Conservation (phyloP, 1,139 yeast species). For the Saccharomycopsis hybrid region DNA sequence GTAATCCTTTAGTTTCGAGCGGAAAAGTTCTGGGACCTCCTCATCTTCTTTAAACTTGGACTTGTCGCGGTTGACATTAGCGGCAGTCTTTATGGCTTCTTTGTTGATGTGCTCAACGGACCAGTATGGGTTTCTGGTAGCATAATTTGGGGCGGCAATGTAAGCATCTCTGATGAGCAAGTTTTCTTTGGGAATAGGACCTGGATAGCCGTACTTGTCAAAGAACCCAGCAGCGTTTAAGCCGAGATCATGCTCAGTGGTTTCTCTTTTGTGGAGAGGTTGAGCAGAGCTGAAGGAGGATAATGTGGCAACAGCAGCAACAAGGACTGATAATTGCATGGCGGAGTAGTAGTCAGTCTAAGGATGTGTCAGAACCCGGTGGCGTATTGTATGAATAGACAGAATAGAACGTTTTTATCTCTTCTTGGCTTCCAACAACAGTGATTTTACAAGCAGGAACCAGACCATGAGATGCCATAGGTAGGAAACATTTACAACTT, state of each 20-base stretch:
- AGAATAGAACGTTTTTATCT: too few species aligned
- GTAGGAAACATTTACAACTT: too few species aligned
- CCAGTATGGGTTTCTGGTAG: constrained; percentile 84
- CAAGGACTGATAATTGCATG: constrained; percentile 6
- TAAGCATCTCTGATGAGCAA: constrained; percentile 66
- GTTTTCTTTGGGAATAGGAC: constrained; percentile 69
- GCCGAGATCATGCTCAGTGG: constrained; percentile 11
- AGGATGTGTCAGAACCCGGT: too few species aligned
- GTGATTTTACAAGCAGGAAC: too few species aligned
- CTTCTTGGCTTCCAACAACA: too few species aligned
- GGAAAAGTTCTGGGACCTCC: constrained; percentile 64
- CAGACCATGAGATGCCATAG: too few species aligned
- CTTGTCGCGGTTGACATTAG: constrained; percentile 62
- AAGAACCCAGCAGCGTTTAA: constrained; percentile 46
- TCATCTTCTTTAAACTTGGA: constrained; percentile 86
- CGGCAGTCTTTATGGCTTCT: constrained; percentile 47
- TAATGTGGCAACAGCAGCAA: constrained; percentile 2
- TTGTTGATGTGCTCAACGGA: constrained; percentile 87
- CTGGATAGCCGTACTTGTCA: constrained; percentile 89
- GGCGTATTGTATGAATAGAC: too few species aligned
- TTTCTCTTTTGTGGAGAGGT: constrained; percentile 3
- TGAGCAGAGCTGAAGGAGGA: constrained; percentile 3
- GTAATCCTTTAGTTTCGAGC: constrained; percentile 74
- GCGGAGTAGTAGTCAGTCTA: too few species aligned
- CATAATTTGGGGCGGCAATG: constrained; percentile 78